Base-by-base conservation (phyloP, 202 grass and related monocot genomes). In the Sporobolus alterniflorus region DNA sequence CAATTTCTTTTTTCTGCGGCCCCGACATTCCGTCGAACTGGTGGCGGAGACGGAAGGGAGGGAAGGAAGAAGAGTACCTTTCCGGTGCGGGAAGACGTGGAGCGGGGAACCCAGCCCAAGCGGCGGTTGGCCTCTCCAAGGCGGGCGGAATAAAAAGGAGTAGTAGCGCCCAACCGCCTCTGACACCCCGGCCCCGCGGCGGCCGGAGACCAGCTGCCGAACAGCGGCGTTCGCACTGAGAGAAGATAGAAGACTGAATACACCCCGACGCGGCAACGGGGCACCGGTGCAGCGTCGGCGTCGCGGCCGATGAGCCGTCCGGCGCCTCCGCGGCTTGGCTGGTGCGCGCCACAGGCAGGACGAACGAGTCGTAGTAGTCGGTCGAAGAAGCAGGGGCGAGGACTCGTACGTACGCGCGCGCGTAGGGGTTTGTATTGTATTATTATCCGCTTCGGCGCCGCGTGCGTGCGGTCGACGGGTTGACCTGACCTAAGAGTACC, bases 251-350 rank as follows among this genome's bases (percentile, higher is more conserved):
- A n/a, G n/a, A n/a, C n/a, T n/a, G n/a, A n/a, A n/a, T n/a, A n/a
- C n/a, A n/a, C 32, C 39, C 63, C 47, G 63, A 79, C 63, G 46
- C 0, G 5, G 47, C 47, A 25, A 40, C 13, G 71, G 73, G 65
- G 64, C 64, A 22, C 84, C 42, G 88, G 80, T 92, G 83, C 82
- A 6, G 11, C 7, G 90, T 96, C 94, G 49, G 80, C 75, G 64
- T 93, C 93, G 62, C 43, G 14, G 7, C 78, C 41, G 85, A 81
- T 86, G 77, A 15, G 43, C 26, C 1, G 76, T 81, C 7, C 68
- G 8, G 26, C 46, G 70, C 48, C 82, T 25, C 28, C 47, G n/a
- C n/a, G 40, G 44, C 26, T 22, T n/a, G 71, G 29, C 31, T 55
- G 11, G 31, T 11, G 4, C 39, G 65, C 21, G 72, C 36, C 5